phyloP scores from a whole-genome alignment of 148 eudicot species.

The Chenopodium album region DNA sequence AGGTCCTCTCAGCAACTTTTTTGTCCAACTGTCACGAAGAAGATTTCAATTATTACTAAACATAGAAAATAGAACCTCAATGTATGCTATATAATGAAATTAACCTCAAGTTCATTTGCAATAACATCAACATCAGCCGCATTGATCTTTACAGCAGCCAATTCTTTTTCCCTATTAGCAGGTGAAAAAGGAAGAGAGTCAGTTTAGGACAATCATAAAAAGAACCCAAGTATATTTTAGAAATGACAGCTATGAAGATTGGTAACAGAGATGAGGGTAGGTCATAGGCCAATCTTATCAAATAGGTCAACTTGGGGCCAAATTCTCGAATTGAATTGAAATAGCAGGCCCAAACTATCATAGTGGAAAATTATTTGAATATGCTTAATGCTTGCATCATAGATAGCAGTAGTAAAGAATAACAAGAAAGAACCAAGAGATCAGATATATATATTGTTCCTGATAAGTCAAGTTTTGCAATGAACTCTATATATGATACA shows the following conservation, averaged over 20 bases:
- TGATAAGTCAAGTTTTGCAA: too few species aligned
- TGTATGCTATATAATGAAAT: background rate
- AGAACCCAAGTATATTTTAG: background rate
- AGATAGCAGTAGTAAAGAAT: too few species aligned
- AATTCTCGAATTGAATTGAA: too few species aligned
- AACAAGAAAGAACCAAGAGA: too few species aligned
- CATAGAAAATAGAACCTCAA: background rate
- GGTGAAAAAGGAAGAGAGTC: background rate
- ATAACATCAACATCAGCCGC: slow-evolving; percentile 82
- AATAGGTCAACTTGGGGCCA: too few species aligned
- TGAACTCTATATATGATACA: too few species aligned
- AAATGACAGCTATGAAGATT: background rate
- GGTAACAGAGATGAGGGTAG: background rate
- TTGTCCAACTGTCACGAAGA: slow-evolving; percentile 61
- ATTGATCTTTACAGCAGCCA: slow-evolving; percentile 95
- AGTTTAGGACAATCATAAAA: background rate
- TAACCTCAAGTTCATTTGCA: slow-evolving; percentile 92
- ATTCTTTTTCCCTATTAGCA: slow-evolving; percentile 70
- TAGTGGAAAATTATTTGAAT: too few species aligned
- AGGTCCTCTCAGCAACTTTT: slow-evolving; percentile 92
- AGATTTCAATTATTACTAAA: background rate
- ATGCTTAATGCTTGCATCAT: too few species aligned
- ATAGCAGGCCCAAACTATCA: too few species aligned
- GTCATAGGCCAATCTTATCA: background rate
- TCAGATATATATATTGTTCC: too few species aligned